phyloP scores from a whole-genome alignment of 371 early-diverging fungal genomes.

The Syncephalastrum monosporum region DNA sequence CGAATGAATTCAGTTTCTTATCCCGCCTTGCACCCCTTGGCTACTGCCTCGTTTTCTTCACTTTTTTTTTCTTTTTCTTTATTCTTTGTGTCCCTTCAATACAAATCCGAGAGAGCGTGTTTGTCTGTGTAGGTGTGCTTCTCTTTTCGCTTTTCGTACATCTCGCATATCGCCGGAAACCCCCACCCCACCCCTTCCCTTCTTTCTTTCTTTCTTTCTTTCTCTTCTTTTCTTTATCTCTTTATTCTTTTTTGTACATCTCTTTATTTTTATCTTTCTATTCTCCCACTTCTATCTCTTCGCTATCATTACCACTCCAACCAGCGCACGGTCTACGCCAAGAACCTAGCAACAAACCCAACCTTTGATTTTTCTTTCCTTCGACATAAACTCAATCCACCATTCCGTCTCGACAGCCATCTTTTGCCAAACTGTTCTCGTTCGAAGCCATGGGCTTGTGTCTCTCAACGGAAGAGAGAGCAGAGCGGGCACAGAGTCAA shows the following conservation, averaged over 20 bases:
- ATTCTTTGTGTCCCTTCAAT: neutral
- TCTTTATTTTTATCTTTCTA: neutral
- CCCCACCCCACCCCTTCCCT: no score
- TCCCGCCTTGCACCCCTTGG: no score
- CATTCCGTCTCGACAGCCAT: conserved; percentile 14
- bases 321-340: no score
- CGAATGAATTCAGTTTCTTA: no score
- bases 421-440: conserved; percentile 12
- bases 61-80: conserved; percentile 2
- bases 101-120: no score
- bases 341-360: no score
- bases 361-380: neutral
- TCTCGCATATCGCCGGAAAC: neutral
- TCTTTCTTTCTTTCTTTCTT: neutral
- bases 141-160: conserved; percentile 5
- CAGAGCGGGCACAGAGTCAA: conserved; percentile 52
- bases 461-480: conserved; percentile 64
- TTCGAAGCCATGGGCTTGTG: conserved; percentile 59
- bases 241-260: neutral
- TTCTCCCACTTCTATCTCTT: conserved; percentile 3
- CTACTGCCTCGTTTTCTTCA: no score
- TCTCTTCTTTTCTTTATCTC: conserved; percentile 1
- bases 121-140: neutral
- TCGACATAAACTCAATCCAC: conserved; percentile 3
- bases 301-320: neutral